Evolutionary conservation across 2,329 filamentous ascomycete species (phyloP), one percentile per base, ranked within the genome.

Genomic region (Pseudogymnoascus sp.): DNA sequence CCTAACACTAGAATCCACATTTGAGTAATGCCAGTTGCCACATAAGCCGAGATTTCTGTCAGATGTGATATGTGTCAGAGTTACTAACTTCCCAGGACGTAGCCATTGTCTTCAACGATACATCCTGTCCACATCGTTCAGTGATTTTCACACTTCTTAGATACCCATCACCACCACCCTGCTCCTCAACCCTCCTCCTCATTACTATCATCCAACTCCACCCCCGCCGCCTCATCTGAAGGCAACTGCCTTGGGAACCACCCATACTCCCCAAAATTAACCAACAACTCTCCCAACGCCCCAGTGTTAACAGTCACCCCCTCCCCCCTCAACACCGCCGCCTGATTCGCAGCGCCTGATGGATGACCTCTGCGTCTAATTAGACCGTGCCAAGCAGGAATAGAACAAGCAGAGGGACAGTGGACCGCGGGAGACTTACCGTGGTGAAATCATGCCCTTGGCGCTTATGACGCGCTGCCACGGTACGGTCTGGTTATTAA

Each of bases 401-500:
- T 13, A 13, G 12, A 12, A 12, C 4, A 19, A 19, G 12, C 1
- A 35, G 12, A 13, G 23, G 7, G 56, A 5, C 2, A 6, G 15
- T 15, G 30, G 37, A 48, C n/a, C 35, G 21, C 12, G 12, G 39
- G n/a, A 2, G n/a, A 35, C 28, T 65, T 69, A 92, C 90, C 92
- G 83, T 6, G 88, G 88, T 45, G 91, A 95, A 65, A 97, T 95
- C 61, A 83, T 77, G 19, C 92, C 92, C 73, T 89, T 92, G 12
- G 89, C 77, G 72, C 92, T 96, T 70, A 97, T 88, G 62, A 97
- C 89, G 61, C 94, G 79, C 76, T 97, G 92, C 92, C 92, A 97
- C 0, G 92, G 92, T 3, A 97, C 92, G 65, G 87, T 96, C 21
- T 76, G 77, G 61, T 81, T 77, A 71, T 96, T 86, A 74, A 87